phyloP scores from a whole-genome alignment of 164 flowering plant genomes.

The Dillenia turbinata region DNA sequence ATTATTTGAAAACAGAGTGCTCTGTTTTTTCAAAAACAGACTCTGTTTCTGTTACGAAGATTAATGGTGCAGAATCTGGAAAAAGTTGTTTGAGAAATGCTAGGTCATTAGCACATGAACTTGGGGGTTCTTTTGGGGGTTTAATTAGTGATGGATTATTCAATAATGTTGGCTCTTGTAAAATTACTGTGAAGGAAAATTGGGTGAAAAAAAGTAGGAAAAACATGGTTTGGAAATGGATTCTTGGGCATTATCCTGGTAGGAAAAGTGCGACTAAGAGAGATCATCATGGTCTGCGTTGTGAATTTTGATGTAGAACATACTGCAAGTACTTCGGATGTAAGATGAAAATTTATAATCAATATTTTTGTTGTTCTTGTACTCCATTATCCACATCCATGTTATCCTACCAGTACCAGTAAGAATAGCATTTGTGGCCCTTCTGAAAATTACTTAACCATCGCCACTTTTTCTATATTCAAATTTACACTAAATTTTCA shows the following conservation, averaged over 20 bases:
- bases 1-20: slow-evolving; percentile 25
- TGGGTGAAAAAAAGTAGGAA: slow-evolving; percentile 37
- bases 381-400: no score
- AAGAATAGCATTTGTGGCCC: no score
- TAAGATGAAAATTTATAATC: no score
- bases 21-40: slow-evolving; percentile 20
- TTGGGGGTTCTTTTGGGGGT: slow-evolving; percentile 12
- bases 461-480: no score
- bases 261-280: slow-evolving; percentile 14
- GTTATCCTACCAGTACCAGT: no score
- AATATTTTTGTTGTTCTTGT: no score
- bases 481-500: no score
- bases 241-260: slow-evolving; percentile 31
- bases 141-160: slow-evolving; percentile 13
- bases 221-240: slow-evolving; percentile 60
- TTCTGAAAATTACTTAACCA: no score
- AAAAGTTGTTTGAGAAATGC: slow-evolving; percentile 22
- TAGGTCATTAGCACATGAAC: slow-evolving; percentile 11
- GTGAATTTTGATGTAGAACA: no score
- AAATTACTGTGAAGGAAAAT: slow-evolving; percentile 40
- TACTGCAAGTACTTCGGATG: no score
- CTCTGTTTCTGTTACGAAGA: slow-evolving; percentile 11
- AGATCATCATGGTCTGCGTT: neutral
- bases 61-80: slow-evolving; percentile 20
- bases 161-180: slow-evolving; percentile 40